These are phyloP conservation scores for Kodamaea plutei DNA, from an alignment of 1,139 yeast species.

Conservation along the genomic window DNA sequence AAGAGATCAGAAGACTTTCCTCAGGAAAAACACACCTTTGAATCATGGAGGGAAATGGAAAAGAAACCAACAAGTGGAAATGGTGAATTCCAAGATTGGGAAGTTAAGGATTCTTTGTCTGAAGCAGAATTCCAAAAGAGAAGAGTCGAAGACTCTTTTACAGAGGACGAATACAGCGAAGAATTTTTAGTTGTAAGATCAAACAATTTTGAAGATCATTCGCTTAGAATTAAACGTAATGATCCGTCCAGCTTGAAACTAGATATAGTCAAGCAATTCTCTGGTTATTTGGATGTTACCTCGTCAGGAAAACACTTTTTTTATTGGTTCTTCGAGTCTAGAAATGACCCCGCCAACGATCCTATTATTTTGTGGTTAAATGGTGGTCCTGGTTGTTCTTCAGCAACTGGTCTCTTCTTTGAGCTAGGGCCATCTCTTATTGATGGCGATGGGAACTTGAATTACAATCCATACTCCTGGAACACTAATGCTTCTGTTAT, in stretches of 20 bases:
- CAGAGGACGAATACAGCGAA: conserved; percentile 11
- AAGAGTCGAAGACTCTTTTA: conserved; percentile 8
- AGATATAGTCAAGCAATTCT: conserved; percentile 57
- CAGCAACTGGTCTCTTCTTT: conserved; percentile 62
- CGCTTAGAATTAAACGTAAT: conserved; percentile 38
- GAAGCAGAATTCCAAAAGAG: conserved; percentile 15
- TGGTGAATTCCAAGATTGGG: conserved; percentile 15
- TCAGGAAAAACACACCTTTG: conserved; percentile 9
- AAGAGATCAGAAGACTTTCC: background rate
- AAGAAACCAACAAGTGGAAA: conserved; percentile 14
- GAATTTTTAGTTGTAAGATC: conserved; percentile 10
- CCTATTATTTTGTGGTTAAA: conserved; percentile 69
- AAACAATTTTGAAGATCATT: conserved; percentile 28
- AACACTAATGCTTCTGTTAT: conserved; percentile 65
- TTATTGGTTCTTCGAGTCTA: conserved; percentile 71
- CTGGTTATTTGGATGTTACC: conserved; percentile 60
- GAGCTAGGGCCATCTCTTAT: conserved; percentile 65
- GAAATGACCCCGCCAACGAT: conserved; percentile 46
- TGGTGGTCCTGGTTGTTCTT: conserved; percentile 77
- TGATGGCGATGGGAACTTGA: conserved; percentile 45
- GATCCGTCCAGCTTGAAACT: conserved; percentile 44
- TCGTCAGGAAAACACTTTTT: conserved; percentile 68
- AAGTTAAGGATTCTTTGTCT: conserved; percentile 11
- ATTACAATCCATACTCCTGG: conserved; percentile 64
- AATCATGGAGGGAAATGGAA: conserved; percentile 27